Evolutionary conservation across 192 early-diverging fungal species (phyloP).

Genomic region (Rhizophagus clarus): DNA sequence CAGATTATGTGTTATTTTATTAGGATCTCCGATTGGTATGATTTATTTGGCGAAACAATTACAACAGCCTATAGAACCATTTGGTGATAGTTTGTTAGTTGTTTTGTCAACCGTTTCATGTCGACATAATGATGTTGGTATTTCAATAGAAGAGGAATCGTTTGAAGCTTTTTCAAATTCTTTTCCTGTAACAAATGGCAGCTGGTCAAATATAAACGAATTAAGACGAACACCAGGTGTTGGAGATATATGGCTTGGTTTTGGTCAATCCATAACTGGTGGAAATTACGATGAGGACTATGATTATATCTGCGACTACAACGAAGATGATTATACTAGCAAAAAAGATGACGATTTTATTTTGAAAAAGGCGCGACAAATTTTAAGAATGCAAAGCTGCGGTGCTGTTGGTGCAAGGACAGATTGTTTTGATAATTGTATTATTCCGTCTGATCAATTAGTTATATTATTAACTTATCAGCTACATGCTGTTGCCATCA

Average conservation of each 20-base stretch:
- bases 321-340: constrained; percentile 3
- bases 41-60: constrained; percentile 31
- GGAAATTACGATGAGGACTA: constrained; percentile 36
- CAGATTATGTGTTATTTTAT: constrained; percentile 23
- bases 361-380: constrained; percentile 27
- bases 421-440: constrained; percentile 21
- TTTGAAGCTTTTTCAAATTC: neutral
- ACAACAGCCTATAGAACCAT: neutral
- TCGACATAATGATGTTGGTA: neutral
- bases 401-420: constrained; percentile 28
- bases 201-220: constrained; percentile 20
- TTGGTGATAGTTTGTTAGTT: constrained; percentile 13
- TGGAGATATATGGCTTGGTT: constrained; percentile 35
- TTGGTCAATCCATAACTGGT: constrained; percentile 13
- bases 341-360: constrained; percentile 20
- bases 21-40: constrained; percentile 18
- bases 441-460: constrained; percentile 27
- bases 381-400: constrained; percentile 34
- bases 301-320: constrained; percentile 29
- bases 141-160: constrained; percentile 16
- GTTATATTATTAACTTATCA: constrained; percentile 30
- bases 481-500: constrained; percentile 20
- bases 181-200: neutral
- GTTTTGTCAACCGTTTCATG: constrained; percentile 21
- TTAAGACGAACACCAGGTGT: constrained; percentile 28